Percentiles rank a stretch among this genome's conserved stretches.
Conservation (phyloP, 73 alveolate species). For the Paraurostyla sp. region DNA sequence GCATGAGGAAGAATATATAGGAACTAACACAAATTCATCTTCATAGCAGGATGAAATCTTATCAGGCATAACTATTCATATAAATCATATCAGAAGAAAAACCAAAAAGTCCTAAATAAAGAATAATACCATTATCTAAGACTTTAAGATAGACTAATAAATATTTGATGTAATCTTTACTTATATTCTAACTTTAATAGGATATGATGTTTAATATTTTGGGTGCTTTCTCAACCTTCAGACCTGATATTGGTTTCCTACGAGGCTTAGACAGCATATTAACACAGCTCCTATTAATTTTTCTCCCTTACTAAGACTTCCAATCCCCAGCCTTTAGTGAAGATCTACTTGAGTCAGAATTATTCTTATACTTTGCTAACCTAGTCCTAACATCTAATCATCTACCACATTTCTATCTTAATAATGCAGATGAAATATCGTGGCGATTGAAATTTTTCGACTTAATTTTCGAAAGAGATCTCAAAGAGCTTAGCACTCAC, state of each 20-base stretch:
- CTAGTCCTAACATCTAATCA: not conserved
- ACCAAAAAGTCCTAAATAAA: too few species aligned
- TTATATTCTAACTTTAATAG: not conserved
- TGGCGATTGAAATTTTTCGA: conserved; percentile 44
- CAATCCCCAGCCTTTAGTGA: not conserved
- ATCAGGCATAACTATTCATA: too few species aligned
- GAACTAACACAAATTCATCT: too few species aligned
- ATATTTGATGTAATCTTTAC: not conserved
- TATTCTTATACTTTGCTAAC: not conserved
- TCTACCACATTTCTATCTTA: not conserved
- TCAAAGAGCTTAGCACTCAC: not conserved
- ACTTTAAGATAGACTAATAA: not conserved
- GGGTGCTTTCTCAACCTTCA: not conserved
- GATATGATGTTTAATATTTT: not conserved
- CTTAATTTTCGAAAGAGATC: not conserved
- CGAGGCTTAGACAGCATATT: not conserved
- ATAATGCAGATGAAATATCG: conserved; percentile 7
- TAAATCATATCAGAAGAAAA: too few species aligned
- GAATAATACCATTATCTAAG: too few species aligned
- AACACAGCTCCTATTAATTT: not conserved
- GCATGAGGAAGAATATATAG: too few species aligned
- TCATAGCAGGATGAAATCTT: too few species aligned
- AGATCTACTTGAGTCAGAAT: not conserved
- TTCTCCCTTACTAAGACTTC: not conserved
- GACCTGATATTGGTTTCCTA: conserved; percentile 53